These are phyloP conservation scores for Torulaspora gathmanii DNA, from an alignment of 805 yeast genomes.

Conservation along the genomic window DNA sequence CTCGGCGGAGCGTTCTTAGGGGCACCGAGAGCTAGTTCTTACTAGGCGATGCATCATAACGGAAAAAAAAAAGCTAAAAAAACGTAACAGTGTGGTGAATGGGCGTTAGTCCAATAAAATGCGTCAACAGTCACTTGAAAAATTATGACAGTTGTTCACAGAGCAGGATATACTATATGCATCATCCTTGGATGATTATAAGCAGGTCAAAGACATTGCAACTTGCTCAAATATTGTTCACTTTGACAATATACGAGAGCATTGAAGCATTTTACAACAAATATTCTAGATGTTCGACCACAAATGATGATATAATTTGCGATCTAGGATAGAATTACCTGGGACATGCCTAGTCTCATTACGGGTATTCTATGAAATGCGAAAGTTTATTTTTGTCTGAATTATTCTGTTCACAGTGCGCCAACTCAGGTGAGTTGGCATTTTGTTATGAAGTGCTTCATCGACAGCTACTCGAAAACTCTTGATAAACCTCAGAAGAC, in stretches of 20 bases:
- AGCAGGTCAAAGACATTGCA: no score
- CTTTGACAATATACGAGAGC: neutral
- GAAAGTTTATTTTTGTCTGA: conserved; percentile 34
- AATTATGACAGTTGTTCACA: no score
- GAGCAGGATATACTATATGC: no score
- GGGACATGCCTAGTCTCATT: conserved; percentile 48
- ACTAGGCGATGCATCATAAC: neutral
- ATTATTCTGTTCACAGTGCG: neutral
- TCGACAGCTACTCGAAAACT: neutral
- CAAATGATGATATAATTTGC: conserved; percentile 53
- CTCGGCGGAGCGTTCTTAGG: neutral
- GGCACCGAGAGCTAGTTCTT: no score
- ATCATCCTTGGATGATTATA: no score
- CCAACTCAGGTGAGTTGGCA: conserved; percentile 17
- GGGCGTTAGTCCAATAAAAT: conserved; percentile 1
- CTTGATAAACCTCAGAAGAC: neutral
- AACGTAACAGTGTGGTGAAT: neutral
- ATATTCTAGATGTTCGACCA: neutral
- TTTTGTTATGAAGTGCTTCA: conserved; percentile 12
- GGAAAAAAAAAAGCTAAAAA: neutral
- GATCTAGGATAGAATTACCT: conserved; percentile 42
- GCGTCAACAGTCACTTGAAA: conserved; percentile 2
- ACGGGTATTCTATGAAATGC: conserved; percentile 38
- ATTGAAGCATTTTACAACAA: conserved; percentile 2
- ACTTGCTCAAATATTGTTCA: no score